A percentile compares a stretch with the other conserved stretches of the same genome.
Conservation (phyloP, 768 basidiomycete genomes). For the Tephrocybe sp. region DNA sequence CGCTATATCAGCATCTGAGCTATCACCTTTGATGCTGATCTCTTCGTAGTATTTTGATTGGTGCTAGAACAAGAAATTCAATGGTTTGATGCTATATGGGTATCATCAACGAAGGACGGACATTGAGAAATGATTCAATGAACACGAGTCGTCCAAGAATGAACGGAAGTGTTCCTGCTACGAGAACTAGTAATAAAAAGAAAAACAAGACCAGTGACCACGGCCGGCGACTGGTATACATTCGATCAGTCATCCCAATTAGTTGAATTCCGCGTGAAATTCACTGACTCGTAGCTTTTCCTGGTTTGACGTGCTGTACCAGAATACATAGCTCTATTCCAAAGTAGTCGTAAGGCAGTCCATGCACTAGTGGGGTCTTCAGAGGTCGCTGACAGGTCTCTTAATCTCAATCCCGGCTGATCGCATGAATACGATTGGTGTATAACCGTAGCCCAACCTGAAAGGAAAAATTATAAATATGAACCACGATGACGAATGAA, state of each 20-base stretch:
- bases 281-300: constrained; percentile 36
- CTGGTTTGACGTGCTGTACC: constrained; percentile 31
- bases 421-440: constrained; percentile 33
- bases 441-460: constrained; percentile 45
- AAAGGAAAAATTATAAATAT: neutral
- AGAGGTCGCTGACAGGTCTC: constrained; percentile 33
- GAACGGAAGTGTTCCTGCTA: constrained; percentile 31
- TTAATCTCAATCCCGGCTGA: constrained; percentile 31
- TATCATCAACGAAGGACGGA: constrained; percentile 15
- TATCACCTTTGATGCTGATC: constrained; percentile 31
- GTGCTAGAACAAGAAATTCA: constrained; percentile 22
- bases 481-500: neutral
- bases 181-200: constrained; percentile 31
- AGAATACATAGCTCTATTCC: constrained; percentile 30
- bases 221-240: constrained; percentile 26
- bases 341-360: constrained; percentile 31
- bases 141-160: constrained; percentile 35
- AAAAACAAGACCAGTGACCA: constrained; percentile 37
- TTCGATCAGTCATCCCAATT: constrained; percentile 5
- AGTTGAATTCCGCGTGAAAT: no score
- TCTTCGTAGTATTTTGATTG: constrained; percentile 32
- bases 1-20: constrained; percentile 31
- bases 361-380: constrained; percentile 27
- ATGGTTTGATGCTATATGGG: neutral
- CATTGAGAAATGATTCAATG: constrained; percentile 29